phyloP scores from a whole-genome alignment of 768 basidiomycete species.

The Suillus alpinus region DNA sequence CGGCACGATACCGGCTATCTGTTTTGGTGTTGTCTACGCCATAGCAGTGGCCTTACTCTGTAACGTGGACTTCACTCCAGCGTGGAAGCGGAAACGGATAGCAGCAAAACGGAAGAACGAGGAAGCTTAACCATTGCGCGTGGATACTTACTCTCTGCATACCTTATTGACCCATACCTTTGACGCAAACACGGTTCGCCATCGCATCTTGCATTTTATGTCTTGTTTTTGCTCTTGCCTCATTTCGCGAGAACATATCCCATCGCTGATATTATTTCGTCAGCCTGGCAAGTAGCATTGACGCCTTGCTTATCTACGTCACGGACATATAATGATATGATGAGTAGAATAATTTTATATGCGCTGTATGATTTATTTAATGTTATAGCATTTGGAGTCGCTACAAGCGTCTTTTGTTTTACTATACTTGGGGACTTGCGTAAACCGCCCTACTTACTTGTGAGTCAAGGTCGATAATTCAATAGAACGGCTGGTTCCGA shows the following conservation, averaged over 20 bases:
- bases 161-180: constrained; percentile 20
- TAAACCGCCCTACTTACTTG: background rate
- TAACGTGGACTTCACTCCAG: constrained; percentile 31
- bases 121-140: constrained; percentile 19
- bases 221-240: constrained; percentile 9
- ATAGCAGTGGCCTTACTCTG: constrained; percentile 28
- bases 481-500: background rate
- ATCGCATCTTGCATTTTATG: constrained; percentile 1
- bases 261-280: constrained; percentile 5
- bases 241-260: constrained; percentile 11
- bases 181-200: background rate
- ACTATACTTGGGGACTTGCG: background rate
- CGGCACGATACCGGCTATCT: constrained; percentile 32
- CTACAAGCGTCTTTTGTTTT: background rate
- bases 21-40: constrained; percentile 31
- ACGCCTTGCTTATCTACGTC: constrained; percentile 1
- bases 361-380: constrained; percentile 2
- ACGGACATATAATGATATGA: background rate
- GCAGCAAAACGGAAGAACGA: constrained; percentile 19
- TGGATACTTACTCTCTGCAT: constrained; percentile 16
- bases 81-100: constrained; percentile 31
- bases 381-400: background rate
- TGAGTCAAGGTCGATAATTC: no score
- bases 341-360: constrained; percentile 4
- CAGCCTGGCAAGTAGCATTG: background rate